Evolutionary conservation across 148 eudicot species (phyloP).

Genomic region (Talinum fruticosum): DNA sequence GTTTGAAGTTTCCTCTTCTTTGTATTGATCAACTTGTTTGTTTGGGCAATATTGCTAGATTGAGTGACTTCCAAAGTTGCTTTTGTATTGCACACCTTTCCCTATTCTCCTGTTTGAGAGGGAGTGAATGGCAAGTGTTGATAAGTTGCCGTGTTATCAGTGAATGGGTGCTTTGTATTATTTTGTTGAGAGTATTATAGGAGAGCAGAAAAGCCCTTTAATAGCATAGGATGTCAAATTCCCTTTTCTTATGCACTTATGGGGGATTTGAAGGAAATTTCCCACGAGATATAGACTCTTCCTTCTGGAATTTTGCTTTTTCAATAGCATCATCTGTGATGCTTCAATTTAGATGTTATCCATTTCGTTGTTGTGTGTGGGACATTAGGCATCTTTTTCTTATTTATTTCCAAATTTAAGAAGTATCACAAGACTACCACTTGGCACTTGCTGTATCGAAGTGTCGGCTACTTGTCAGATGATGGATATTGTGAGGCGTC

Average conservation of each 20-base stretch:
- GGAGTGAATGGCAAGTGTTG: neutral
- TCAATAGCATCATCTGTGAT: no score
- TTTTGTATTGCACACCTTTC: neutral
- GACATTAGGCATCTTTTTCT: neutral
- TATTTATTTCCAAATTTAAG: neutral
- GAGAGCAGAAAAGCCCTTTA: no score
- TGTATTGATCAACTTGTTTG: neutral
- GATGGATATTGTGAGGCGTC: no score
- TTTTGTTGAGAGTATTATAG: neutral
- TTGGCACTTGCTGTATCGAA: no score
- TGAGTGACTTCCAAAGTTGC: neutral
- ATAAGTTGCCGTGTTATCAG: neutral
- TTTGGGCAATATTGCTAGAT: neutral
- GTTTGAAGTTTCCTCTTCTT: neutral
- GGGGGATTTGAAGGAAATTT: neutral
- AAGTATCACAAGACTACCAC: neutral
- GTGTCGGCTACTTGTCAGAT: no score
- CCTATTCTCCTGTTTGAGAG: no score
- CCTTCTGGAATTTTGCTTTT: no score
- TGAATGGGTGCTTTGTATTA: neutral
- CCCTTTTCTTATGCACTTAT: neutral
- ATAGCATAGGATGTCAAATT: neutral
- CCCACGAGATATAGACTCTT: neutral
- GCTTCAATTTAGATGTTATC: neutral
- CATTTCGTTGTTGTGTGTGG: neutral